phyloP scores from a whole-genome alignment of 306 rosid genomes.

The Abrus pulchellus region DNA sequence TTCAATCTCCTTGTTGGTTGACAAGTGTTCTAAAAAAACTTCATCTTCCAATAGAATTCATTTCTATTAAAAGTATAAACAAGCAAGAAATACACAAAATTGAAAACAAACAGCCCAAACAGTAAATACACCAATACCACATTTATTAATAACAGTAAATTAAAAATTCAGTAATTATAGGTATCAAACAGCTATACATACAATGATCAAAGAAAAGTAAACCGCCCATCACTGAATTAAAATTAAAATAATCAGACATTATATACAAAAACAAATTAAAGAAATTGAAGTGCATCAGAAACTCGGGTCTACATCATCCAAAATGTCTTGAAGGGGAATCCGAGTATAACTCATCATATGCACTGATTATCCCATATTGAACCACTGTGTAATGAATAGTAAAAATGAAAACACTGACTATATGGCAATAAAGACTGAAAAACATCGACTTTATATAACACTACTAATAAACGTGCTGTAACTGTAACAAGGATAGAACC shows the following conservation, averaged over 20 bases:
- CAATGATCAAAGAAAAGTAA: no score
- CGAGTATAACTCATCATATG: constrained; percentile 61
- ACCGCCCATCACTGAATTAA: no score
- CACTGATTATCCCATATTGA: background rate
- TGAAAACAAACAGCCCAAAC: background rate
- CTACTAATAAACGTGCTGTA: background rate
- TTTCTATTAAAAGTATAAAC: background rate
- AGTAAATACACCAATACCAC: background rate
- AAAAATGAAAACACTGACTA: background rate
- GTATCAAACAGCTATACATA: no score
- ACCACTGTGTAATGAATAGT: no score
- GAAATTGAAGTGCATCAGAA: constrained; percentile 57
- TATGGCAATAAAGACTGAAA: no score
- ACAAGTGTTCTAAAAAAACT: background rate
- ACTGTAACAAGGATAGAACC: background rate
- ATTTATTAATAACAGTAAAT: background rate
- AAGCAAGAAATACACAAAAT: background rate
- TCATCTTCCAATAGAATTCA: background rate
- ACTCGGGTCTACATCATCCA: constrained; percentile 78
- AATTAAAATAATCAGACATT: background rate
- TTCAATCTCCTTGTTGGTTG: background rate
- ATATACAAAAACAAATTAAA: background rate
- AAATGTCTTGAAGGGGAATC: constrained; percentile 78
- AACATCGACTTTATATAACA: no score
- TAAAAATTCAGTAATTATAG: background rate